Base-by-base conservation (phyloP, 805 yeast species). In the Candida railenensis region DNA sequence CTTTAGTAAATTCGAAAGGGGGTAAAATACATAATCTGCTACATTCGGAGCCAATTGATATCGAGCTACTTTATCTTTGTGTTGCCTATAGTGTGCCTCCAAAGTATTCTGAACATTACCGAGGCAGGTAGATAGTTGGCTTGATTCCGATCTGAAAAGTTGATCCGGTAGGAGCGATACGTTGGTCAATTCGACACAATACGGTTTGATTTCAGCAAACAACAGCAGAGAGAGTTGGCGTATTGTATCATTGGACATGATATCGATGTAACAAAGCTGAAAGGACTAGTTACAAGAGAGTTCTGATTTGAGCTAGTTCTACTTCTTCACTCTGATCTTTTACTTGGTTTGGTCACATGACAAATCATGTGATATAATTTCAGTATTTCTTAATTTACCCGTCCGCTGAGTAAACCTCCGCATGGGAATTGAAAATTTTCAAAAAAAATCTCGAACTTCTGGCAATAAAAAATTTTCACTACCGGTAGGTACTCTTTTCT, bases 11-110 rank as follows among this genome's bases (percentile, higher is more conserved):
- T 52, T 58, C 3, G 74, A 59, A 14, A 71, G 30, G 2, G 77
- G 77, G 43, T 66, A 68, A 48, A 72, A 72, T 2, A 72, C 56
- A 48, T 71, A 71, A 55, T 71, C 76, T 0, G 74, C 76, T 8
- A 72, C 45, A 16, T 60, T 66, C 3, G 62, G 46, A 2, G 70
- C 56, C 2, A 71, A 39, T 2, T 51, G 39, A 47, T 67, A 70
- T 1, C 53, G 48, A 12, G 18, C 15, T 9, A 19, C 8, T 4
- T 14, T 4, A 12, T 43, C 21, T 7, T 18, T 11, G 14, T 16
- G 8, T 22, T 12, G 4, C 1, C 37, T 34, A 16, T 44, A 12
- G 43, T 59, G 65, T 7, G 42, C 28, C 2, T 53, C 41, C n/a
- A 66, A 53, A 14, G 42, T 34, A 1, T 41, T 21, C 28, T 45